A percentile compares a stretch with the other conserved stretches of the same genome.
phyloP scores from a whole-genome alignment of 495 filamentous ascomycete genomes.

The Aspergillus nanangensis region DNA sequence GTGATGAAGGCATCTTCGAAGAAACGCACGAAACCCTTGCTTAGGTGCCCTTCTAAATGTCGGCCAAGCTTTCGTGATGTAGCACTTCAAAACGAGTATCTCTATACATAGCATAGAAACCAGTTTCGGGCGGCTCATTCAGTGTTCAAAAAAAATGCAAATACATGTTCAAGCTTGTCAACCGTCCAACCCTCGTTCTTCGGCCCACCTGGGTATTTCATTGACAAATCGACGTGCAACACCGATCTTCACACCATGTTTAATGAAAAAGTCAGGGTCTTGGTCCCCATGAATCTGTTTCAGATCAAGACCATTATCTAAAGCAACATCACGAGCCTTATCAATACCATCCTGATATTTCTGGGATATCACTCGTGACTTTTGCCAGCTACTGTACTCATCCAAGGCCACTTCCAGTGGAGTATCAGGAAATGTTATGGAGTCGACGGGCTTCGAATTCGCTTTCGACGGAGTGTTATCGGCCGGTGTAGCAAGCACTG shows the following conservation, averaged over 20 bases:
- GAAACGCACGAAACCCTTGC: no score
- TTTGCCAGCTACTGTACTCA: slow-evolving; percentile 19
- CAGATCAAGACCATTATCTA: slow-evolving; percentile 23
- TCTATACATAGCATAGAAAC: no score
- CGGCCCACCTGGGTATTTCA: background rate
- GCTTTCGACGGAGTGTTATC: background rate
- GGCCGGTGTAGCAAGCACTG: background rate
- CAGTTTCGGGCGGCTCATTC: no score
- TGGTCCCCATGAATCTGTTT: slow-evolving; percentile 20
- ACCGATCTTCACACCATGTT: slow-evolving; percentile 19
- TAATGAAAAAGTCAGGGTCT: slow-evolving; percentile 22
- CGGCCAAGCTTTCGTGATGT: no score
- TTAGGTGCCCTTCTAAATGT: no score
- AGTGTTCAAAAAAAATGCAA: no score
- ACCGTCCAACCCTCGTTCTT: background rate
- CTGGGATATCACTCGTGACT: slow-evolving; percentile 14
- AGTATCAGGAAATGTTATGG: slow-evolving; percentile 3
- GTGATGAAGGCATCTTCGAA: no score
- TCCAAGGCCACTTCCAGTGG: slow-evolving; percentile 10
- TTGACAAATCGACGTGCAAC: slow-evolving; percentile 13
- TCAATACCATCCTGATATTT: slow-evolving; percentile 15
- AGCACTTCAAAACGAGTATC: no score
- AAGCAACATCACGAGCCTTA: slow-evolving; percentile 13
- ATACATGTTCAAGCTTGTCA: no score
- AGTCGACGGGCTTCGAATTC: background rate